Evolutionary conservation across 1,139 yeast genomes (phyloP), one percentile per base, ranked within the genome.

Genomic region (Suhomyces choctaworum): DNA sequence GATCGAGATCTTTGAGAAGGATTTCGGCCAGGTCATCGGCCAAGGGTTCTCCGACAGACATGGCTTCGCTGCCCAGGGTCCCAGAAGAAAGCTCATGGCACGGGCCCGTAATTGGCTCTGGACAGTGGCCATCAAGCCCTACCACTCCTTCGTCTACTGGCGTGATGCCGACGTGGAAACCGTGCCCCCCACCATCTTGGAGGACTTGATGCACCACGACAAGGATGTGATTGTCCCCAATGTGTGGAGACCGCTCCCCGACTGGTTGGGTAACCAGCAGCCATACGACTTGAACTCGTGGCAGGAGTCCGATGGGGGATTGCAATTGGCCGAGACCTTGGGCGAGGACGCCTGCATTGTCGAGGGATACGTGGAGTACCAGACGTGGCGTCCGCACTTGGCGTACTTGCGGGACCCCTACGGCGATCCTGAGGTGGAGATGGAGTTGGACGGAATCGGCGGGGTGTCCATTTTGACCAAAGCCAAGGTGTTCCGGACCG

Each of bases 201-300:
- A 73, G 51, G 78, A 73, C 49, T 64, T 73, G 47, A 73, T 73
- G 78, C 76, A 72, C 51, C 78, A 73, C 48, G 68, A 68, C 51
- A 70, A 68, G 50, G 78, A 73, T 45, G 72, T 73, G 13, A 73
- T 59, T 39, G 90, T 87, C 16, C 96, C 96, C 16, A 87, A 87
- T 53, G 94, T 87, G 31, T 87, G 96, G 96, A 73, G 96, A 49
- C 96, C 96, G 1, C 65, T 87, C 44, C 95, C 95, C 2, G 92
- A 83, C 58, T 86, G 92, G 90, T 70, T 86, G 40, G 94, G 94
- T 6, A 81, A 81, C 54, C 90, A 85, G 54, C 96, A 87, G 58
- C 95, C 96, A 1, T 87, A 87, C 54, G 96, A 87, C 64, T 72
- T 87, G 56, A 87, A 87, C 63, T 84, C 95, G 22, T 87, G 96